A percentile compares a stretch with the other conserved stretches of the same genome.
phyloP scores from a whole-genome alignment of 2,329 filamentous ascomycete genomes.

The Coniosporium tulheliwenetii region DNA sequence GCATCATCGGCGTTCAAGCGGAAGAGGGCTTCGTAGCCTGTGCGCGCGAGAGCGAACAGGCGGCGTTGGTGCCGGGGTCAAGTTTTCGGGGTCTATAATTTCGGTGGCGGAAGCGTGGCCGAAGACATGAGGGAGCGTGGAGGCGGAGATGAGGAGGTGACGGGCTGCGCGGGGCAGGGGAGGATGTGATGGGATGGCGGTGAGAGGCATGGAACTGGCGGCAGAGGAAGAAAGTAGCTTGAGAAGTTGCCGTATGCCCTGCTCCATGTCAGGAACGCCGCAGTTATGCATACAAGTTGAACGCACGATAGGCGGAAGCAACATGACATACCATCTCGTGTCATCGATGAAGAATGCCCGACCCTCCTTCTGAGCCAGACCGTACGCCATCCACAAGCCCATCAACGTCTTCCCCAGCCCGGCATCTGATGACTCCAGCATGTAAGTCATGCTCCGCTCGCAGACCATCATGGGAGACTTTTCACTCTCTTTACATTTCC shows the following conservation, averaged over 20 bases:
- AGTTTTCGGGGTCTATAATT: constrained; percentile 34
- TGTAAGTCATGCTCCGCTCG: constrained; percentile 57
- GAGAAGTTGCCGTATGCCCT: constrained; percentile 62
- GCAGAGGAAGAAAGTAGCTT: constrained; percentile 54
- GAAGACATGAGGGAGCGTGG: constrained; percentile 50
- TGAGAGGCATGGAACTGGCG: constrained; percentile 48
- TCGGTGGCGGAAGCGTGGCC: constrained; percentile 40
- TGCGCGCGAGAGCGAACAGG: constrained; percentile 52
- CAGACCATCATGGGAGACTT: constrained; percentile 35
- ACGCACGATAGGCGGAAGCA: neutral
- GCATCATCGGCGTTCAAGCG: constrained; percentile 49
- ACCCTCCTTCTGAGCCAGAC: constrained; percentile 57
- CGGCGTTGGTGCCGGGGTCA: constrained; percentile 38
- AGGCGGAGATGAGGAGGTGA: constrained; percentile 58
- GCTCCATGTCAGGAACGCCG: neutral
- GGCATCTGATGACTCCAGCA: constrained; percentile 58
- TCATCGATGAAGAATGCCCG: constrained; percentile 76
- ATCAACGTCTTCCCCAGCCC: constrained; percentile 65
- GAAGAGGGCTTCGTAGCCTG: constrained; percentile 62
- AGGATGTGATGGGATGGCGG: constrained; percentile 63
- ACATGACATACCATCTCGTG: constrained; percentile 43
- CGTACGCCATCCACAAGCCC: constrained; percentile 72
- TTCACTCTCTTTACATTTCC: constrained; percentile 5
- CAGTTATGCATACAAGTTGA: neutral
- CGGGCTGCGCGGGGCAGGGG: constrained; percentile 59